These are phyloP conservation scores for Gonapodya sp. DNA, from an alignment of 192 early-diverging fungal genomes.

Conservation along the genomic window DNA sequence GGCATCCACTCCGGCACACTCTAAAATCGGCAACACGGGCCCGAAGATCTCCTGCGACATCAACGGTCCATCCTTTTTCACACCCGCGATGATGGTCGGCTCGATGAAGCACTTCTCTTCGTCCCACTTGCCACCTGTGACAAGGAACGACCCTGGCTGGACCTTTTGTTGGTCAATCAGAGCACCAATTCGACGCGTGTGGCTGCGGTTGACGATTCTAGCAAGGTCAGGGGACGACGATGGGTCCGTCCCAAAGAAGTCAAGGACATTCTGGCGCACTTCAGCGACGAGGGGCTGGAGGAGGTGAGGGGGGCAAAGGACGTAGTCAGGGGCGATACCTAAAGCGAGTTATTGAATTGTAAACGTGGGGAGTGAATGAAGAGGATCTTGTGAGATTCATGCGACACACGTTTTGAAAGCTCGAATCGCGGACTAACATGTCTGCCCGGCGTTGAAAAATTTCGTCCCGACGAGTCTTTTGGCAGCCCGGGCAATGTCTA, in stretches of 20 bases:
- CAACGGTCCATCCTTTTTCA: conserved; percentile 29
- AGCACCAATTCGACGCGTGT: conserved; percentile 54
- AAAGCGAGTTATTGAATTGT: conserved; percentile 30
- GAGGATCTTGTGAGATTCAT: conserved; percentile 5
- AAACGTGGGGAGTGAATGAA: neutral
- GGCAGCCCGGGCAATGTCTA: conserved; percentile 51
- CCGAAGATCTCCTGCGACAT: conserved; percentile 48
- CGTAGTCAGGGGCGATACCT: conserved; percentile 80
- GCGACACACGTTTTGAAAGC: neutral
- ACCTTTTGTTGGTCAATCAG: conserved; percentile 37
- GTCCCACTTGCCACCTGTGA: conserved; percentile 45
- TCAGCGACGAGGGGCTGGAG: conserved; percentile 47
- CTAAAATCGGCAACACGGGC: conserved; percentile 74
- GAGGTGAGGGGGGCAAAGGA: conserved; percentile 53
- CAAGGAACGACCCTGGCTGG: conserved; percentile 23
- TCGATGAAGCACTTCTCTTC: conserved; percentile 58
- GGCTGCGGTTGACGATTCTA: conserved; percentile 62
- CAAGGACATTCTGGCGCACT: conserved; percentile 29
- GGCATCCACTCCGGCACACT: conserved; percentile 50
- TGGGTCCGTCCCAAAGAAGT: conserved; percentile 42
- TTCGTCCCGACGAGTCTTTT: conserved; percentile 75
- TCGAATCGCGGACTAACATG: conserved; percentile 16
- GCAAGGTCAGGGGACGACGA: conserved; percentile 40
- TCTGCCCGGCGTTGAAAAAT: conserved; percentile 78
- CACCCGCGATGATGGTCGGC: conserved; percentile 73